Base-by-base conservation (phyloP, 2,329 filamentous ascomycete genomes). In the Dothiorella sarmentorum region DNA sequence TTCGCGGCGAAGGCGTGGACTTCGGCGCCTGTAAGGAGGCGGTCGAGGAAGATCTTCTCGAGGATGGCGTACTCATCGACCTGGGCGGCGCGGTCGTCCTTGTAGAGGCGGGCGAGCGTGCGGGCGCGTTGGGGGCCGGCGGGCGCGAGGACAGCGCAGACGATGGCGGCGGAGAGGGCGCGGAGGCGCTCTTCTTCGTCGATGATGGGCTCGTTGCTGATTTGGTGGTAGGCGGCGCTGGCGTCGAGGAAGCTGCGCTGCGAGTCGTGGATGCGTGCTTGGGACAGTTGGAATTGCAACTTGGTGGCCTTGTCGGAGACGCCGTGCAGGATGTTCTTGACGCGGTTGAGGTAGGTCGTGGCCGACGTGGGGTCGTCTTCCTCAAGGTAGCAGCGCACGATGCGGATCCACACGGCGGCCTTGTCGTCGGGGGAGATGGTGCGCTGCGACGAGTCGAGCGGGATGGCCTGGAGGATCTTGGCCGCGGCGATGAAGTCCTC, bases 11-110 rank as follows among this genome's bases (percentile, higher is more conserved):
- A 99, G 58, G 89, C 86, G 35, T 86, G 85, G 40, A 97, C 91
- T 75, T 99, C 94, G n/a, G 80, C 82, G 0, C 88, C 85, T 0
- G 85, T 84, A 49, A 99, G 80, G 3, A 99, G 80, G 5, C 92
- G 85, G 73, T 97, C 91, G 49, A 97, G 81, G 73, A 96, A 96
- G 85, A 99, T 97, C 79, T 97, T 97, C 78, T 97, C 94, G 13
- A 99, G 78, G 56, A 99, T 97, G 49, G 85, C 80, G 69, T 89
- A 93, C 75, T 97, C 90, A 29, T 87, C 84, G 2, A 94, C 83
- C 51, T 86, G 83, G 3, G 80, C 78, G 0, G 90, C 83, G 27
- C 94, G 85, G 64, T 97, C 94, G 73, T 99, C 94, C 74, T 96
- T 96, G 82, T 96, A 96, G 13, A 99, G 79, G 56, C 89, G 86